These are phyloP conservation scores for Chrysochromulina parva DNA, from an alignment of 78 protist species.

Conservation along the genomic window DNA sequence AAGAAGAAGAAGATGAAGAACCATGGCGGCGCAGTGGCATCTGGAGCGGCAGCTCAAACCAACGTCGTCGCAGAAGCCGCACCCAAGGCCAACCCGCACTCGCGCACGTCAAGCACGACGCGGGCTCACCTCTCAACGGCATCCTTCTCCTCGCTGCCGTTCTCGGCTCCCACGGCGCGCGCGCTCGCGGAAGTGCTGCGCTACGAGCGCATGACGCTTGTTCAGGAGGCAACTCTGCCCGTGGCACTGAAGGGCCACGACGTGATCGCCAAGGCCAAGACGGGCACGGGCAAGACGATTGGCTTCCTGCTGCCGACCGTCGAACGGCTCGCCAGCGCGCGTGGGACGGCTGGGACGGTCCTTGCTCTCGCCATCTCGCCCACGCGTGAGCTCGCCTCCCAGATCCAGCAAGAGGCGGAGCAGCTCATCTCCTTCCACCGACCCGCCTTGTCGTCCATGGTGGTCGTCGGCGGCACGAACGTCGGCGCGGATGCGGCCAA, in stretches of 20 bases:
- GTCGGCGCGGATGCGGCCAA: background rate
- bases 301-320: slow-evolving; percentile 67
- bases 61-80: too few relatives aligned
- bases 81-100: too few relatives aligned
- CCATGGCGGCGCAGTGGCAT: too few relatives aligned
- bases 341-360: too few relatives aligned
- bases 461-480: slow-evolving; percentile 30
- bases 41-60: too few relatives aligned
- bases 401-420: slow-evolving; percentile 4
- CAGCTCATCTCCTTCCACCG: slow-evolving; percentile 2
- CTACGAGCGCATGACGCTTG: background rate
- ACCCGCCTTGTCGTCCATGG: background rate
- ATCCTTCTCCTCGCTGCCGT: background rate
- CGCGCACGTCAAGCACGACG: background rate
- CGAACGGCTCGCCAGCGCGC: background rate
- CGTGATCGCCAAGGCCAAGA: slow-evolving; percentile 46
- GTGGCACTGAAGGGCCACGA: background rate
- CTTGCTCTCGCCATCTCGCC: slow-evolving; percentile 43
- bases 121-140: background rate
- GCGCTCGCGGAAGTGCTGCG: background rate
- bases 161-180: background rate
- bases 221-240: background rate
- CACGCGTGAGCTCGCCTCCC: slow-evolving; percentile 59
- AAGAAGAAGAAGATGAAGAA: too few relatives aligned
- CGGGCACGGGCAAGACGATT: slow-evolving; percentile 78